Evolutionary conservation across 2,329 filamentous ascomycete genomes (phyloP), one percentile per base, ranked within the genome.

Genomic region (Hypoxylon sp.): DNA sequence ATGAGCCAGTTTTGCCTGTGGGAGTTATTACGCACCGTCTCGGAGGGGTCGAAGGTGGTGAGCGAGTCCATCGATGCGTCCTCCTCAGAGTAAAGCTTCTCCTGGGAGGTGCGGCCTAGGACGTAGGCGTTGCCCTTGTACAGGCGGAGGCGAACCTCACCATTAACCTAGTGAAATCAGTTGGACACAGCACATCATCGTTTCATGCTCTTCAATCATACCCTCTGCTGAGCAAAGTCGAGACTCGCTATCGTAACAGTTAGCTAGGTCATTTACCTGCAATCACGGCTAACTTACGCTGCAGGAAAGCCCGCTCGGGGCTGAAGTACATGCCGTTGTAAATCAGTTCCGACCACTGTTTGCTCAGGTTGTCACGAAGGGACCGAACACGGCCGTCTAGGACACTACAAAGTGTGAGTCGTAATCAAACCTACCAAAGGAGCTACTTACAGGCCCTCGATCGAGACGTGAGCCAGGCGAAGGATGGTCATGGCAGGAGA

Each of bases 321-420:
- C 46, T 50, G 46, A 80, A 61, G 43, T 59, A 67, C 77, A 78
- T 78, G 74, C 78, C 80, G 69, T 82, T 82, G 76, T 81, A 81
- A 19, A 80, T 73, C 43, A 73, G 72, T 73, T 82, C 80, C 52
- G 81, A 81, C 81, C 83, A 87, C 73, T 81, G 78, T 39, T 82
- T 85, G 2, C 51, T 63, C 73, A 88, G 87, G 74, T 87, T 85
- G 77, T 88, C 85, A 71, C 86, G 84, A 27, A 88, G 80, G 67
- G 83, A 81, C 67, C 85, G 84, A 37, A 89, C 84, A 73, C 87
- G 83, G 63, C 82, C 81, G 78, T 89, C 87, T 77, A 89, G 79
- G 63, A 85, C 83, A 41, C 37, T 41, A 41, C 5, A 41, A 41
- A 19, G 16, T 41, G 37, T 41, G 16, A 41, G 37, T 19, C 8